A percentile compares a stretch with the other conserved stretches of the same genome.
Evolutionary conservation across 2,329 filamentous ascomycete species (phyloP).

Genomic region (Grosmannia huntii): DNA sequence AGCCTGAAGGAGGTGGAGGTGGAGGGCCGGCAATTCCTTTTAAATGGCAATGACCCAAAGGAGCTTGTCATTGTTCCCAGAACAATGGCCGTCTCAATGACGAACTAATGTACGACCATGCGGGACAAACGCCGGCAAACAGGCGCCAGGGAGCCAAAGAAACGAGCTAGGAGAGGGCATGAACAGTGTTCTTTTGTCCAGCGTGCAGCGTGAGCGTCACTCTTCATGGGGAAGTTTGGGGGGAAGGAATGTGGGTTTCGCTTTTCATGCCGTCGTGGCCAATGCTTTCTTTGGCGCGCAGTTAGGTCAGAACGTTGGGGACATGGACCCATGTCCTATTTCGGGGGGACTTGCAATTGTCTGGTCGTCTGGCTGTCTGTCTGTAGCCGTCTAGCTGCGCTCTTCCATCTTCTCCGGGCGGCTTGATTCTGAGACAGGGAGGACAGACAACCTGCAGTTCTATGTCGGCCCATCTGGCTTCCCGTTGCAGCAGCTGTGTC

Average conservation of each 20-base stretch:
- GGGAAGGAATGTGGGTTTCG: constrained; percentile 6
- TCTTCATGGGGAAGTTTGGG: background rate
- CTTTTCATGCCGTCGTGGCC: constrained; percentile 6
- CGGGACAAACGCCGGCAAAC: background rate
- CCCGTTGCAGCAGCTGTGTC: background rate
- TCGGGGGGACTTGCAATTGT: background rate
- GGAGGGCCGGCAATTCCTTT: background rate
- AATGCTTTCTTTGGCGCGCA: constrained; percentile 11
- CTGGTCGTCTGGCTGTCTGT: background rate
- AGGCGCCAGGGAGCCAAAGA: background rate
- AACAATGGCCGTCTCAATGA: background rate
- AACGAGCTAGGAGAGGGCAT: background rate
- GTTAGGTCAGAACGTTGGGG: background rate
- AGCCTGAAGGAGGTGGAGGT: background rate
- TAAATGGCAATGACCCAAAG: background rate
- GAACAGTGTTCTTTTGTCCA: background rate
- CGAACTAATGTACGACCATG: background rate
- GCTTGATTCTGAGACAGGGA: background rate
- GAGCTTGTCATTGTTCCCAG: background rate
- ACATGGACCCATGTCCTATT: background rate
- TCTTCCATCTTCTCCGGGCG: background rate
- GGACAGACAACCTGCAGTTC: background rate
- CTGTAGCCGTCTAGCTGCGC: background rate
- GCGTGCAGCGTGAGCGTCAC: background rate
- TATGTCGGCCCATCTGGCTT: background rate